These are phyloP conservation scores for Hebeloma cylindrosporum DNA, from an alignment of 768 basidiomycete genomes.

Conservation along the genomic window DNA sequence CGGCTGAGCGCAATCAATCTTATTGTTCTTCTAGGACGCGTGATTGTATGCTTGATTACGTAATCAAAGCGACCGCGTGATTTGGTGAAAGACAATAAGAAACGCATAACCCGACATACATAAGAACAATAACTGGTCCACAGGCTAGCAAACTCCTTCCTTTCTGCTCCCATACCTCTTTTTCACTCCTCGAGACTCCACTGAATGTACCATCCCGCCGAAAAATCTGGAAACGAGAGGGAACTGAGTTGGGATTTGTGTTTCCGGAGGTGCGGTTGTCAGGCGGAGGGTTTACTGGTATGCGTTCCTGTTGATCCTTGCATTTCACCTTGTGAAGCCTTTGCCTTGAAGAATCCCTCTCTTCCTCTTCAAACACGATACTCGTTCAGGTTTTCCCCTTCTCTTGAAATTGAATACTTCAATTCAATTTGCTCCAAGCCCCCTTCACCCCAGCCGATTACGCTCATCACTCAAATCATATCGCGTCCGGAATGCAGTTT, in stretches of 20 bases:
- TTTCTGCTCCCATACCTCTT: slow-evolving; percentile 13
- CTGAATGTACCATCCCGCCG: too few relatives aligned
- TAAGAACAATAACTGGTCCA: slow-evolving; percentile 21
- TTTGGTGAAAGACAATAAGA: slow-evolving; percentile 30
- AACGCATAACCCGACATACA: slow-evolving; percentile 19
- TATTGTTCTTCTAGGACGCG: slow-evolving; percentile 28
- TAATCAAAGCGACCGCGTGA: slow-evolving; percentile 13
- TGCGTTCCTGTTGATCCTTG: too few relatives aligned
- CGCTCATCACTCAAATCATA: slow-evolving; percentile 4
- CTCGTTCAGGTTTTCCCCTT: too few relatives aligned
- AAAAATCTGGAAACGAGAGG: too few relatives aligned
- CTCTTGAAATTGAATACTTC: too few relatives aligned
- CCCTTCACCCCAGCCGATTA: background rate
- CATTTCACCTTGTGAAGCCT: too few relatives aligned
- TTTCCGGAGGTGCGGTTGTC: too few relatives aligned
- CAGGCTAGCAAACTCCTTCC: slow-evolving; percentile 6
- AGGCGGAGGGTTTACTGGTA: too few relatives aligned
- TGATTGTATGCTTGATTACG: slow-evolving; percentile 22
- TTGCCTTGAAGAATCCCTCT: too few relatives aligned
- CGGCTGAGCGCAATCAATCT: slow-evolving; percentile 7
- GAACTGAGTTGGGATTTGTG: too few relatives aligned
- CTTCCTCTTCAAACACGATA: too few relatives aligned
- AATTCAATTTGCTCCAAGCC: too few relatives aligned
- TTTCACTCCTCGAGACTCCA: background rate
- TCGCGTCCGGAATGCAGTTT: background rate